These are phyloP conservation scores for Chrysosporium queenslandicum DNA, from an alignment of 2,329 filamentous ascomycete species.

Conservation along the genomic window DNA sequence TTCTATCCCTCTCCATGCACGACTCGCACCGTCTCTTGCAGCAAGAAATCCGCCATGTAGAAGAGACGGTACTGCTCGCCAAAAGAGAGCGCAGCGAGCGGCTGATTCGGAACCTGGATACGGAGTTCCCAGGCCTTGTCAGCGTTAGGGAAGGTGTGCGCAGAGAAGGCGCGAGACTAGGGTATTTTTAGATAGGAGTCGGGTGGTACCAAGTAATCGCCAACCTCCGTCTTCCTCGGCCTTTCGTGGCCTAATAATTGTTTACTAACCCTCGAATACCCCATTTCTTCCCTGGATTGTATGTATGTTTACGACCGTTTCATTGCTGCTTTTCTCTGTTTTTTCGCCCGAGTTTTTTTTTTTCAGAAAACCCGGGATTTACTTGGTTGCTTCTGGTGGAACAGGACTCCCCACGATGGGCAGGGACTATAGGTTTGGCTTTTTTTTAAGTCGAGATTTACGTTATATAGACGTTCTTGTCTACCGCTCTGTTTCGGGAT, in stretches of 20 bases:
- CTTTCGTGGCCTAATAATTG: too few species aligned
- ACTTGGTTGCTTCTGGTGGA: not conserved
- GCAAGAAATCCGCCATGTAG: slow-evolving; percentile 19
- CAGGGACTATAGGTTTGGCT: not conserved
- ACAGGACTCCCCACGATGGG: not conserved
- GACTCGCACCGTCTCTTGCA: slow-evolving; percentile 21
- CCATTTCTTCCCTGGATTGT: not conserved
- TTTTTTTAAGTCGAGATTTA: not conserved
- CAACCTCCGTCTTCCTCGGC: too few species aligned
- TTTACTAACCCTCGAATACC: too few species aligned
- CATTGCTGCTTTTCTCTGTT: not conserved
- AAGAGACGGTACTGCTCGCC: slow-evolving; percentile 14
- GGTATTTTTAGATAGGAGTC: slow-evolving; percentile 14
- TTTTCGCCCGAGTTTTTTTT: not conserved
- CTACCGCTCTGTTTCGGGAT: not conserved
- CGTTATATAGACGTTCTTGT: not conserved
- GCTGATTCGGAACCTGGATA: slow-evolving; percentile 13
- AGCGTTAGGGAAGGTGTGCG: slow-evolving; percentile 14
- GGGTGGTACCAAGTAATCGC: too few species aligned
- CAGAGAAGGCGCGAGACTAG: slow-evolving; percentile 15
- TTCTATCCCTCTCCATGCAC: slow-evolving; percentile 22
- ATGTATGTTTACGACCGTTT: not conserved
- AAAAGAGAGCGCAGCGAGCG: slow-evolving; percentile 16
- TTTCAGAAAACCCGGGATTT: not conserved
- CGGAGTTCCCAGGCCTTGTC: slow-evolving; percentile 15